Evolutionary conservation across 2,329 filamentous ascomycete species (phyloP), one percentile per base, ranked within the genome.

Genomic region (Raffaelea arxii): DNA sequence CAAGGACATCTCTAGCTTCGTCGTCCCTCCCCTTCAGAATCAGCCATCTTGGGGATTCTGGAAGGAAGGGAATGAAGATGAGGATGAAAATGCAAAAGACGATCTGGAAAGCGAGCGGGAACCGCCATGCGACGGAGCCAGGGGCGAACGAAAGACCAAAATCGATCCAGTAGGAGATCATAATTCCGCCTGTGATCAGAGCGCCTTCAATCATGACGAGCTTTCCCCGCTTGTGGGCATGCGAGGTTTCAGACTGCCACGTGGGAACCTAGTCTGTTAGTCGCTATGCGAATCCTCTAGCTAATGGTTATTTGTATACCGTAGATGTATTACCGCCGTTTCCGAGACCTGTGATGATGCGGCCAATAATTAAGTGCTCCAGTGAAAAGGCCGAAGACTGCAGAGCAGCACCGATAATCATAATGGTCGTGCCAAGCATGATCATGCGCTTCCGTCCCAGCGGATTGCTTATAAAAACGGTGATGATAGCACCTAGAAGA

Each of bases 181-280:
- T 74, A 57, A 78, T 74, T 30, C 76, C 76, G 22, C 68, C 66
- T 0, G 74, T 76, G 51, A 80, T 77, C 45, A 78, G 63, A 5
- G 74, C 73, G 18, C 75, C 75, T 56, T 80, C 75, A 41, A 79
- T 69, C 72, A 78, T 77, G 57, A 80, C 74, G 23, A 78, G 63
- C 53, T 75, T 77, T n/a, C 75, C 76, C 42, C 76, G 67, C 53
- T 77, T 74, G 54, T 80, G 71, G 3, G 74, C 65, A 16, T 69
- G 70, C 35, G 74, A 78, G 0, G 72, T 76, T 57, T 80, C 77
- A 0, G 75, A 76, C 49, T 80, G 75, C 76, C 77, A 81, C 42
- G 75, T 78, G 4, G 77, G 77, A 11, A 75, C 40, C 43, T 46
- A 37, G 6, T 24, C n/a, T 24, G 21, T 25, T 30, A 25, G 5